These are phyloP conservation scores for Rhodocollybia butyracea DNA, from an alignment of 768 basidiomycete species.

Conservation along the genomic window DNA sequence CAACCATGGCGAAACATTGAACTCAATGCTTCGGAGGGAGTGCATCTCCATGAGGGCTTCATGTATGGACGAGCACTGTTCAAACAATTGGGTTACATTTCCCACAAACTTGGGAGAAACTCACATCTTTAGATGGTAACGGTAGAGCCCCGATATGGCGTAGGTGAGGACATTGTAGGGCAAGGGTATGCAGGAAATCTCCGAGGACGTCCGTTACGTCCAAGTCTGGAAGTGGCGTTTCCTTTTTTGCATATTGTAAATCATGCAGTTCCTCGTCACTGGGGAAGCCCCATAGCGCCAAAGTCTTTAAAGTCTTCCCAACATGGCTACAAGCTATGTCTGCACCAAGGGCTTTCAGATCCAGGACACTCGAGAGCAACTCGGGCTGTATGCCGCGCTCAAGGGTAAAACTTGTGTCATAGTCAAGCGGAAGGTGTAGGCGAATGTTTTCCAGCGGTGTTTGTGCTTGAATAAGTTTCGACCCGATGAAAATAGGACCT, in stretches of 20 bases:
- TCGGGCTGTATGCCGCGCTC: neutral
- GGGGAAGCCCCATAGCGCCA: neutral
- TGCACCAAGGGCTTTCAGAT: neutral
- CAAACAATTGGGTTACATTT: neutral
- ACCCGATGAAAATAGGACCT: neutral
- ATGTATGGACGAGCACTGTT: neutral
- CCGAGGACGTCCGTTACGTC: neutral
- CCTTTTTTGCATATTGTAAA: neutral
- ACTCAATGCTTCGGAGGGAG: constrained; percentile 1
- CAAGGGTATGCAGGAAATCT: neutral
- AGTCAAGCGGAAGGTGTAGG: neutral
- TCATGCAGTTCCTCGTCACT: neutral
- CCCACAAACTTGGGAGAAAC: neutral
- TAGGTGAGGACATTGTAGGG: neutral
- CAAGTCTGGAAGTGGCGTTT: neutral
- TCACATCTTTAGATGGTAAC: neutral
- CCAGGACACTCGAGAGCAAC: neutral
- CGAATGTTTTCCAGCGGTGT: neutral
- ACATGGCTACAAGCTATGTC: neutral
- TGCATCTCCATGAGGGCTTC: constrained; percentile 4
- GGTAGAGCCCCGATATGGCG: constrained; percentile 2
- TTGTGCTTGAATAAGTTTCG: neutral
- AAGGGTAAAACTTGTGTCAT: neutral
- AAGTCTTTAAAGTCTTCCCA: neutral
- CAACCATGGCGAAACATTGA: neutral